Conservation (phyloP, 345 rosid genomes). For the Melaleuca alternifolia region DNA sequence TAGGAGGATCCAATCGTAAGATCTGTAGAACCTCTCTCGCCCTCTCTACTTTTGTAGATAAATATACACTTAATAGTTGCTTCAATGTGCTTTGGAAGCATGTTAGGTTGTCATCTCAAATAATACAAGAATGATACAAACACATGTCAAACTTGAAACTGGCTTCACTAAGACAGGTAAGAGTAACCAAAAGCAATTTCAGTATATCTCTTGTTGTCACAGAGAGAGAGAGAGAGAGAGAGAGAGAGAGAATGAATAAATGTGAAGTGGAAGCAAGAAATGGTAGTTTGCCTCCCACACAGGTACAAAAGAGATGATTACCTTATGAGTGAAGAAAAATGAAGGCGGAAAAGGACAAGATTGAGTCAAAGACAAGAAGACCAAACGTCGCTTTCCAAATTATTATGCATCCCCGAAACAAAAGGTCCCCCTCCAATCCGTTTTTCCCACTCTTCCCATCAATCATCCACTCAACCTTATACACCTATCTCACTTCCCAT, state of each 20-base stretch:
- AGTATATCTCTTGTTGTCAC: neutral
- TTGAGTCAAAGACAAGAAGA: constrained; percentile 57
- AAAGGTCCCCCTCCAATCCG: constrained; percentile 60
- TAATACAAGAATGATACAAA: neutral
- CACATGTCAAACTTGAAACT: neutral
- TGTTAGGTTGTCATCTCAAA: neutral
- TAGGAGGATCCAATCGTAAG: neutral
- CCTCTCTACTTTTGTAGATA: neutral
- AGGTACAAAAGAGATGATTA: constrained; percentile 24
- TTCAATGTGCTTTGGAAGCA: neutral
- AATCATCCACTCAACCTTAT: constrained; percentile 18
- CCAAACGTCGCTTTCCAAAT: constrained; percentile 19
- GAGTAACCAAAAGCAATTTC: neutral
- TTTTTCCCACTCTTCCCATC: constrained; percentile 68
- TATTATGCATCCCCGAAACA: neutral
- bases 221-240: constrained; percentile 4
- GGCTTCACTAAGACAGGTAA: neutral
- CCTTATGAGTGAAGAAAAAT: constrained; percentile 87
- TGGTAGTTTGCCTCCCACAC: constrained; percentile 1
- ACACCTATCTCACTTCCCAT: neutral
- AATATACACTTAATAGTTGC: neutral
- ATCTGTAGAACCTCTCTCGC: neutral
- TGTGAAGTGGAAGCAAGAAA: constrained; percentile 73
- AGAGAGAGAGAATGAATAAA: constrained; percentile 17
- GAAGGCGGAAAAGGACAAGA: constrained; percentile 56